phyloP scores from a whole-genome alignment of 108 stramenopile genomes.

The Stephanodiscus triporus region DNA sequence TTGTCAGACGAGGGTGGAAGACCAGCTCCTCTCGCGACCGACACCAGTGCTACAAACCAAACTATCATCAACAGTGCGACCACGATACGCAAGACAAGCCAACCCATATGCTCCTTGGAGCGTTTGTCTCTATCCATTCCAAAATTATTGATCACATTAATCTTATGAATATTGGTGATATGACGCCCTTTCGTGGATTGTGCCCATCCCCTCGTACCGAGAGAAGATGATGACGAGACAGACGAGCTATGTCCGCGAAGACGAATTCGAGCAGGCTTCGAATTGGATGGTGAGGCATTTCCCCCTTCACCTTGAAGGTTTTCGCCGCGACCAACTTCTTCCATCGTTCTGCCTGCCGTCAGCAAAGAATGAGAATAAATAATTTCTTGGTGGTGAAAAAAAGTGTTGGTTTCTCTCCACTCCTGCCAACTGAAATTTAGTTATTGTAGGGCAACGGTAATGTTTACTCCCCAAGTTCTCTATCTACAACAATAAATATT shows the following conservation, averaged over 20 bases:
- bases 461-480: too few relatives aligned
- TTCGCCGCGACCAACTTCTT: background rate
- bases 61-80: background rate
- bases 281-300: background rate
- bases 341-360: background rate
- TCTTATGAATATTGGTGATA: slow-evolving; percentile 5
- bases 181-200: background rate
- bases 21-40: background rate
- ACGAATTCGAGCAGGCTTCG: background rate
- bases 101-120: background rate
- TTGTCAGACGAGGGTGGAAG: background rate
- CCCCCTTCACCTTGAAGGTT: background rate
- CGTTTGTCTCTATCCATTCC: slow-evolving; percentile 2
- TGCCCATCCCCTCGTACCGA: background rate
- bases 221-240: background rate
- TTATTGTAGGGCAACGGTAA: too few relatives aligned
- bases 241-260: slow-evolving; percentile 11
- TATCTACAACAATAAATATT: too few relatives aligned
- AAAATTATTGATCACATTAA: slow-evolving; percentile 16
- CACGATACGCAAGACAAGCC: background rate
- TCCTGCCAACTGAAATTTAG: too few relatives aligned
- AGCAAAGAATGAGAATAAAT: too few relatives aligned
- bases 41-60: slow-evolving; percentile 3
- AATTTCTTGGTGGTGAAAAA: too few relatives aligned
- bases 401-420: too few relatives aligned